Evolutionary conservation across 306 rosid species (phyloP).

Genomic region (Trifolium subterraneum): DNA sequence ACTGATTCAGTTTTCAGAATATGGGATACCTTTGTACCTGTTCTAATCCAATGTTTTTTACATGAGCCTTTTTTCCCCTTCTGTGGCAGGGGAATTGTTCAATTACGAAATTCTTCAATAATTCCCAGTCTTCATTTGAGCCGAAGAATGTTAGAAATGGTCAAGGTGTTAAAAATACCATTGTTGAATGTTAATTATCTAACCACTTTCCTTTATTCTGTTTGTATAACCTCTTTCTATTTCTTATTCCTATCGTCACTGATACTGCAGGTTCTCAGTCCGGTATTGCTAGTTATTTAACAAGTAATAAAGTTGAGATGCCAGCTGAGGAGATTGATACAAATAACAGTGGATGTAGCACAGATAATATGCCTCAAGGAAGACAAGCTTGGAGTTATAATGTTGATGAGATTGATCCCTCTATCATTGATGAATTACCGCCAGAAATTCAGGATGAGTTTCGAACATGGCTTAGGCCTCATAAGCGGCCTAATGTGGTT

Average conservation of each 20-base stretch:
- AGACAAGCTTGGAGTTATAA: constrained; percentile 74
- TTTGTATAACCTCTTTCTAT: neutral
- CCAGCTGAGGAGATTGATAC: constrained; percentile 41
- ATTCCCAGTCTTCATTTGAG: constrained; percentile 50
- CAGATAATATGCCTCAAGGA: constrained; percentile 43
- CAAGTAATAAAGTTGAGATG: constrained; percentile 39
- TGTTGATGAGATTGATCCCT: constrained; percentile 76
- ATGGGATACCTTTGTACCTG: neutral
- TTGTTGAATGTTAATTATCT: constrained; percentile 49
- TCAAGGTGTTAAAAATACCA: constrained; percentile 47
- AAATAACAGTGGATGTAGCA: constrained; percentile 25
- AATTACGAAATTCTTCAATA: constrained; percentile 67
- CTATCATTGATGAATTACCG: constrained; percentile 79
- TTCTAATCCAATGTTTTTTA: constrained; percentile 9
- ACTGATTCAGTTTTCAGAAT: constrained; percentile 19
- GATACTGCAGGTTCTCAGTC: constrained; percentile 45
- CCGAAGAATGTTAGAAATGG: constrained; percentile 52
- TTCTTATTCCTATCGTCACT: constrained; percentile 16
- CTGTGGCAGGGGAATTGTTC: constrained; percentile 67
- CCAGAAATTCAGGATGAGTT: constrained; percentile 84
- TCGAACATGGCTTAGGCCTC: constrained; percentile 69
- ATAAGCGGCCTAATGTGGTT: constrained; percentile 60
- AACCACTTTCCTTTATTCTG: constrained; percentile 26
- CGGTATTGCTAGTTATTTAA: constrained; percentile 32
- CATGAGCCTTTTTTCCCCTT: neutral